Evolutionary conservation across 495 filamentous ascomycete genomes (phyloP).

Genomic region (Aspergillus nanangensis): DNA sequence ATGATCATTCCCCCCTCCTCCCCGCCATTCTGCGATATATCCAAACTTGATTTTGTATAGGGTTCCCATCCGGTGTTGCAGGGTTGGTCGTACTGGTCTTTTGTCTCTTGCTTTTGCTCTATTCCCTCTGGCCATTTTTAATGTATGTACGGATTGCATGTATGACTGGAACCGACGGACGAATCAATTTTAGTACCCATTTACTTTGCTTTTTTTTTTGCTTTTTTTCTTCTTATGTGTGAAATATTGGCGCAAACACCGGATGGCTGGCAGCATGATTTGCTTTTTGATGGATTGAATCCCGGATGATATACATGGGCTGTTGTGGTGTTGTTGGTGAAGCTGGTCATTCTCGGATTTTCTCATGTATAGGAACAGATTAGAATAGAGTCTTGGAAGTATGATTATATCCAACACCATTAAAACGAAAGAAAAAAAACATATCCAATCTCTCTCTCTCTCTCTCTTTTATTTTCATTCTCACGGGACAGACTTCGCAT

Average conservation of each 20-base stretch:
- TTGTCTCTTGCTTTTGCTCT: background rate
- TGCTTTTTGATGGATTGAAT: constrained; percentile 3
- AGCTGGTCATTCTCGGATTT: no score
- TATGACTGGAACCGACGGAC: constrained; percentile 19
- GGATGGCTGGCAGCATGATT: constrained; percentile 3
- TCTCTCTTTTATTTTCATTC: background rate
- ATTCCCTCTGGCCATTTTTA: constrained; percentile 6
- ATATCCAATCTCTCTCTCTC: no score
- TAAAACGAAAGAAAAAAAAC: background rate
- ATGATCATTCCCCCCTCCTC: no score
- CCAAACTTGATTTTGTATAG: no score
- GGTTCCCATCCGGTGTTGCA: constrained; percentile 13
- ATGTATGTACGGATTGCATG: constrained; percentile 23
- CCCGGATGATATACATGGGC: no score
- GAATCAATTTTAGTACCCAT: constrained; percentile 2
- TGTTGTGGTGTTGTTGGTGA: constrained; percentile 2
- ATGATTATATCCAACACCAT: background rate
- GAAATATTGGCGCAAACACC: constrained; percentile 12
- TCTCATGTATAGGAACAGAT: constrained; percentile 2
- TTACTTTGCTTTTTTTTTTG: background rate
- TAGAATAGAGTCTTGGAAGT: background rate
- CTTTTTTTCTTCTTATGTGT: constrained; percentile 6
- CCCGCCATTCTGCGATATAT: no score
- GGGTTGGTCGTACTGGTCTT: no score
- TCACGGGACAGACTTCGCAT: no score